Evolutionary conservation across 495 filamentous ascomycete genomes (phyloP), one percentile per base, ranked within the genome.

Genomic region (Podospora appendiculata): DNA sequence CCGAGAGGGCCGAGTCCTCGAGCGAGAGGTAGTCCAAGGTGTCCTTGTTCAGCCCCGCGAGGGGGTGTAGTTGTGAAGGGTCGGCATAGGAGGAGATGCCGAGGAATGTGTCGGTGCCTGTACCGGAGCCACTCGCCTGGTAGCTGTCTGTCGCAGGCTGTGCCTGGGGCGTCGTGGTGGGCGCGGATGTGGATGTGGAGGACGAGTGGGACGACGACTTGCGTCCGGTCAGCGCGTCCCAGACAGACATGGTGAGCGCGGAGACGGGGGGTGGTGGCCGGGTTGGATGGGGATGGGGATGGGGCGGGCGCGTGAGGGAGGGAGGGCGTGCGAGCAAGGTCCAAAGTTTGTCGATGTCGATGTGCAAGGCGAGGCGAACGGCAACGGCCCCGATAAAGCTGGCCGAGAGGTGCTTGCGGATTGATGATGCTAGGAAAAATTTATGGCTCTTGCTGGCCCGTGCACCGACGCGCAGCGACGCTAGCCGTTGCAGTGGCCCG

Each of bases 11-110:
- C 19, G 89, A 86, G 60, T 97, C 93, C 75, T 97, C 93, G 64
- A 98, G 86, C 44, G 84, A 80, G 44, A 98, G 79, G 73, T 97
- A 97, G 58, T 96, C 91, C 55, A 98, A 83, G 8, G 86, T 86
- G 47, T 93, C 84, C 72, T 90, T 87, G 73, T 96, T 88, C 47
- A 98, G 73, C 57, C 92, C 93, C 41, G 93, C 89, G 48, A 98
- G 80, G n/a, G 93, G 94, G 69, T 97, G 91, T 51, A 98, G 80
- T 63, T 80, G 73, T 46, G 90, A 82, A 5, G 94, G 90, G 68
- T 98, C 94, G 58, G 87, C 78, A 54, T 87, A 80, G 32, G 81
- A 67, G 51, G 84, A 79, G 58, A 75, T 77, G 57, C 76, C 79
- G 45, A 95, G 76, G 73, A 96, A 94, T 40, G 87, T 84, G 55